phyloP scores from a whole-genome alignment of 73 alveolate genomes.

The Urostyla sp. region DNA sequence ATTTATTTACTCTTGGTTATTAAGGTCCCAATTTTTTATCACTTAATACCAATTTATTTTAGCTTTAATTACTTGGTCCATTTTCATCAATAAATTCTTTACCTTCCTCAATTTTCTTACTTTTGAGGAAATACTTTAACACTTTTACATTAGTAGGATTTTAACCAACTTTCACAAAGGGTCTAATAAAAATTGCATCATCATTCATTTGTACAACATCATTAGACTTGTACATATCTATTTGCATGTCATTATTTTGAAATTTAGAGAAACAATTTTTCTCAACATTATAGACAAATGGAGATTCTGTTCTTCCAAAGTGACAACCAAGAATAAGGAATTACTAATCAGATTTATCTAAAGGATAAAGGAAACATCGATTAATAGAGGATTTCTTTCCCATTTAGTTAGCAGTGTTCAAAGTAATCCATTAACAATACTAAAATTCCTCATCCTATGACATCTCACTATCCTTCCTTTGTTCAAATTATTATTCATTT shows the following conservation, averaged over 20 bases:
- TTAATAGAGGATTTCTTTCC: constrained; percentile 42
- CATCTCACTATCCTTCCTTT: too few relatives aligned
- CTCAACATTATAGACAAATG: constrained; percentile 17
- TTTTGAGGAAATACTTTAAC: constrained; percentile 13
- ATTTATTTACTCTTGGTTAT: neutral
- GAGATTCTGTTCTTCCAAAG: constrained; percentile 40
- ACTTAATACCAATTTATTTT: too few relatives aligned
- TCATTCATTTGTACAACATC: constrained; percentile 35
- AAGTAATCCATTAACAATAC: constrained; percentile 41
- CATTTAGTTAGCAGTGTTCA: constrained; percentile 30
- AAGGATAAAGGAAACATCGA: constrained; percentile 21
- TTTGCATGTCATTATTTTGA: constrained; percentile 10
- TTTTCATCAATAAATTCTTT: too few relatives aligned
- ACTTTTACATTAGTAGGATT: constrained; percentile 26
- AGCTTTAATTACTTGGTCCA: too few relatives aligned
- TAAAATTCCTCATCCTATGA: too few relatives aligned
- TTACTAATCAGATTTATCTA: neutral
- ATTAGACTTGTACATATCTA: constrained; percentile 41
- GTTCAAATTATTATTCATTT: too few relatives aligned
- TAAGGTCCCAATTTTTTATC: too few relatives aligned
- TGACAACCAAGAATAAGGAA: constrained; percentile 42
- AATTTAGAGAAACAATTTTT: constrained; percentile 23
- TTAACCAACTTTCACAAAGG: constrained; percentile 47
- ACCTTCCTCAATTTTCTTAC: constrained; percentile 3
- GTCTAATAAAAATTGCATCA: constrained; percentile 33